These are phyloP conservation scores for Myxozyma geophila DNA, from an alignment of 805 yeast species.

Conservation along the genomic window DNA sequence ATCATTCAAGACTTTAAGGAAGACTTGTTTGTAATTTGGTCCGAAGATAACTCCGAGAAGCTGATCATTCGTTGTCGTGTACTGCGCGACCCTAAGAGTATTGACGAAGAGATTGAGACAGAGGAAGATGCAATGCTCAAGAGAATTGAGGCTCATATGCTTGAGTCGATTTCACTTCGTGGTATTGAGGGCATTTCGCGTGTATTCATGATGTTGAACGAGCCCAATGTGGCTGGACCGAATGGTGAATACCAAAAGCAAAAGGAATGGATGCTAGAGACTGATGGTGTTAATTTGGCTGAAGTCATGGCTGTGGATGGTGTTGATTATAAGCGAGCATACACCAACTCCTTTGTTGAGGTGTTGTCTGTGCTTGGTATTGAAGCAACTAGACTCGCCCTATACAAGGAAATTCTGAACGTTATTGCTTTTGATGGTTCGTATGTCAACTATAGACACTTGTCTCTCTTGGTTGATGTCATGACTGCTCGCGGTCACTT, in stretches of 20 bases:
- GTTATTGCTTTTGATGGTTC: conserved; percentile 99
- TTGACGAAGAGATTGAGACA: conserved; percentile 85
- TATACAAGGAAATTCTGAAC: conserved; percentile 91
- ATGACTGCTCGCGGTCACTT: conserved; percentile 98
- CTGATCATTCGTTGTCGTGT: conserved; percentile 97
- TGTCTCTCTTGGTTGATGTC: conserved; percentile 96
- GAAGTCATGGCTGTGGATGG: conserved; percentile 96
- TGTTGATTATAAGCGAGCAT: conserved; percentile 86
- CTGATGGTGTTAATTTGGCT: conserved; percentile 95
- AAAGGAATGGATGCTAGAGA: conserved; percentile 97
- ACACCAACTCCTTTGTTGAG: conserved; percentile 96
- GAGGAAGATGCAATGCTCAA: conserved; percentile 97
- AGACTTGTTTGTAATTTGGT: conserved; percentile 96
- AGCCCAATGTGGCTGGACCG: conserved; percentile 52
- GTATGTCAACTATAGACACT: conserved; percentile 96
- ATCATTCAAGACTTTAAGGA: conserved; percentile 91
- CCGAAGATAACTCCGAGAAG: conserved; percentile 97
- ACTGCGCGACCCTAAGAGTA: conserved; percentile 89
- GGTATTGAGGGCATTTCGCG: conserved; percentile 95
- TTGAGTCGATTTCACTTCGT: conserved; percentile 89
- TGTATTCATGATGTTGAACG: conserved; percentile 63
- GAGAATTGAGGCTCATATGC: conserved; percentile 93
- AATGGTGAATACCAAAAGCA: conserved; percentile 87
- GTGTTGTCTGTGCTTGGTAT: conserved; percentile 93
- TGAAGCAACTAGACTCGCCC: conserved; percentile 95